Evolutionary conservation across 345 rosid species (phyloP).

Genomic region (Brassica napus): DNA sequence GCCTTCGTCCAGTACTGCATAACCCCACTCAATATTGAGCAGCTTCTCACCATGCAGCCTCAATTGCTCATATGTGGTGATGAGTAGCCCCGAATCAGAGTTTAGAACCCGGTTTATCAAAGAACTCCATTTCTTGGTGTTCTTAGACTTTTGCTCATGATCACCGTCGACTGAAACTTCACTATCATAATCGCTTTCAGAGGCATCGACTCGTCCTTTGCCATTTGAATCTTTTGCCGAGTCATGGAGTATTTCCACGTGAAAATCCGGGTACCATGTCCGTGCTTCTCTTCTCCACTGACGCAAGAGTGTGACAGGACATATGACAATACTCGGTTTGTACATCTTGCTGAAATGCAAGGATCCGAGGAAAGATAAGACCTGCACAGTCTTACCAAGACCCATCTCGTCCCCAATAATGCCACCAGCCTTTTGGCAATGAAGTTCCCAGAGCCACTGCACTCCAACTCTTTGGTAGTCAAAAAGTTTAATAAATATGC

Average conservation of each 20-base stretch:
- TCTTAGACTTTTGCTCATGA: slow-evolving; percentile 55
- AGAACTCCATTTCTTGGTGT: slow-evolving; percentile 73
- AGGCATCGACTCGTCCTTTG: slow-evolving; percentile 51
- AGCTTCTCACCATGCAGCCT: slow-evolving; percentile 76
- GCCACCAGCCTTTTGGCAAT: slow-evolving; percentile 98
- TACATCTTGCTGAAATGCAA: slow-evolving; percentile 92
- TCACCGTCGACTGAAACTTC: slow-evolving; percentile 71
- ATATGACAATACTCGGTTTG: slow-evolving; percentile 87
- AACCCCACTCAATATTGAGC: slow-evolving; percentile 93
- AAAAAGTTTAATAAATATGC: slow-evolving; percentile 71
- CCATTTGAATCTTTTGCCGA: slow-evolving; percentile 66
- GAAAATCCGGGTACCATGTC: slow-evolving; percentile 79
- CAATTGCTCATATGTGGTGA: slow-evolving; percentile 97
- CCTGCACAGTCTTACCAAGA: slow-evolving; percentile 95
- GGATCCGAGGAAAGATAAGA: slow-evolving; percentile 89
- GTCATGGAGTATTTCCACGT: slow-evolving; percentile 88
- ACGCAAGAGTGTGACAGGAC: slow-evolving; percentile 90
- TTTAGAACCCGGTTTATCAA: slow-evolving; percentile 77
- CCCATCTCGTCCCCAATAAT: slow-evolving; percentile 99
- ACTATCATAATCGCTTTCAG: slow-evolving; percentile 70
- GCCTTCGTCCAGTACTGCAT: slow-evolving; percentile 94
- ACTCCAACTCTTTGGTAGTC: slow-evolving; percentile 98
- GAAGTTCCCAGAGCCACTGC: slow-evolving; percentile 99
- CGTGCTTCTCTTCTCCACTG: slow-evolving; percentile 97
- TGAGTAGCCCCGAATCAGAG: slow-evolving; percentile 76